Percentiles rank a stretch among this genome's conserved stretches.
phyloP scores from a whole-genome alignment of 2,329 filamentous ascomycete species.

The Neofusicoccum cordaticola region DNA sequence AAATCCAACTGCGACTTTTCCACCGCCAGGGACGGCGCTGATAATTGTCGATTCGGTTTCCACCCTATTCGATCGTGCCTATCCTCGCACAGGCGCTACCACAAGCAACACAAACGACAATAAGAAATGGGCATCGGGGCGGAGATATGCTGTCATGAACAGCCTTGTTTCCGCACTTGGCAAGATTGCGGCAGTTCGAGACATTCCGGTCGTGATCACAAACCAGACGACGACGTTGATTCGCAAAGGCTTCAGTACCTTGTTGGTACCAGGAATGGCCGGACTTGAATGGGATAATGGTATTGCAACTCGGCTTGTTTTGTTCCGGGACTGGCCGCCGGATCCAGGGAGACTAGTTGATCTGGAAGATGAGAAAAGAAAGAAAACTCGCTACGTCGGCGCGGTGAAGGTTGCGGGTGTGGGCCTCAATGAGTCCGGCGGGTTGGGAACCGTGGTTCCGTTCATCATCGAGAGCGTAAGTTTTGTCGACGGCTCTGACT shows the following conservation, averaged over 20 bases:
- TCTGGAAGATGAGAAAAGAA: constrained; percentile 29
- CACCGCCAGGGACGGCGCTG: constrained; percentile 62
- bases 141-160: constrained; percentile 61
- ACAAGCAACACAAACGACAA: constrained; percentile 43
- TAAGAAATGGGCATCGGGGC: constrained; percentile 47
- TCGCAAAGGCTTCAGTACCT: constrained; percentile 62
- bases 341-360: constrained; percentile 29
- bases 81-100: constrained; percentile 57
- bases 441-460: constrained; percentile 51
- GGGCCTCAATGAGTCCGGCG: constrained; percentile 38
- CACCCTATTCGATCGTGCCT: constrained; percentile 71
- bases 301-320: constrained; percentile 67
- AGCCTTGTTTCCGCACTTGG: constrained; percentile 60
- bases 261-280: constrained; percentile 72
- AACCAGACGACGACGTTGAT: constrained; percentile 83
- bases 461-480: constrained; percentile 46
- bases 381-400: constrained; percentile 40
- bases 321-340: constrained; percentile 69
- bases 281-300: constrained; percentile 77
- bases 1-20: constrained; percentile 61
- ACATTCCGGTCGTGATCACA: constrained; percentile 71
- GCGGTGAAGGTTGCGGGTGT: constrained; percentile 45
- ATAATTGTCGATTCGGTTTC: constrained; percentile 78
- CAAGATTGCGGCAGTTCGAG: constrained; percentile 70
- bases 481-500: constrained; percentile 22